Conservation (phyloP, 1,284 basidiomycete species). For the Omphalotus olearius region DNA sequence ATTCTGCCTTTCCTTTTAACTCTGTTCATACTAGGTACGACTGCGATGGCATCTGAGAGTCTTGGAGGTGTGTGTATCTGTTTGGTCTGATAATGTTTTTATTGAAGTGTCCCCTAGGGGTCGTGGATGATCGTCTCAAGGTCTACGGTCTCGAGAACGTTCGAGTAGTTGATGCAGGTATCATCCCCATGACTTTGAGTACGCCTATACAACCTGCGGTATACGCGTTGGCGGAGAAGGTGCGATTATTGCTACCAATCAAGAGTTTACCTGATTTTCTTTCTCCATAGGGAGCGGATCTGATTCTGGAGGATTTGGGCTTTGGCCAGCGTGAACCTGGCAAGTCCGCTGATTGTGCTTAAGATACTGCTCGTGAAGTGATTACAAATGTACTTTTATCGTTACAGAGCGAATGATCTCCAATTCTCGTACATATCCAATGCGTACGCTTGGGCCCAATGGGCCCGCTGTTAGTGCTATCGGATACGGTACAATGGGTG, state of each 20-base stretch:
- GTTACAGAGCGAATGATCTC: no score
- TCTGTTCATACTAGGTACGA: constrained; percentile 18
- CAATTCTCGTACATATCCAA: no score
- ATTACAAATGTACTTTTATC: not conserved
- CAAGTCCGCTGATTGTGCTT: not conserved
- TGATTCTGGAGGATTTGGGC: not conserved
- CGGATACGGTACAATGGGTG: constrained; percentile 32
- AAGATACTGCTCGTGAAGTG: not conserved
- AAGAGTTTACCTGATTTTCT: no score
- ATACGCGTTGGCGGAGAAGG: constrained; percentile 24
- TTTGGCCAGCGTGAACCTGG: no score
- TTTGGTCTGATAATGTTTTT: not conserved
- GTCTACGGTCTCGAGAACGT: constrained; percentile 31
- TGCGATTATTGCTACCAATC: constrained; percentile 5
- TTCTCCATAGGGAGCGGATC: not conserved
- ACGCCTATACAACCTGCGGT: constrained; percentile 19
- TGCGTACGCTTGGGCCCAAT: no score
- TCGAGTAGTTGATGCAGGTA: constrained; percentile 26
- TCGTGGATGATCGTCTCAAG: constrained; percentile 24
- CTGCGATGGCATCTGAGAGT: constrained; percentile 23
- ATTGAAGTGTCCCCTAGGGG: constrained; percentile 7
- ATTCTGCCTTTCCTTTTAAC: no score
- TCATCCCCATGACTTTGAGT: constrained; percentile 22
- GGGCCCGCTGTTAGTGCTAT: constrained; percentile 22
- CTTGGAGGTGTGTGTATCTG: constrained; percentile 18